Evolutionary conservation across 1,139 yeast species (phyloP).

Genomic region (Yamadazyma membranifaciens): DNA sequence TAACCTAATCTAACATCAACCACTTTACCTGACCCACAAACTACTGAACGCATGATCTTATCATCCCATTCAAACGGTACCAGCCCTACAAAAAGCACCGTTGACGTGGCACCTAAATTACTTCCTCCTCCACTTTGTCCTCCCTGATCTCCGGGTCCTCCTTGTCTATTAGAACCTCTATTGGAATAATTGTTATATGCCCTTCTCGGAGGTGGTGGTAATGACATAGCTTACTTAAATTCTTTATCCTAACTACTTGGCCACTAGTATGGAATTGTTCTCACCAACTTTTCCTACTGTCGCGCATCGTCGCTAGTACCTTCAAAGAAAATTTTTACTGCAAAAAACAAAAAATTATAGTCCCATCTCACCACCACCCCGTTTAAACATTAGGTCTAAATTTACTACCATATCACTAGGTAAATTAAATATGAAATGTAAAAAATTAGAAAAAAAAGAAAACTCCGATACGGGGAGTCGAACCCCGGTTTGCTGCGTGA

Average conservation of each 20-base stretch:
- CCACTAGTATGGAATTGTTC: not conserved
- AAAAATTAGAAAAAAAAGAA: constrained; percentile 2
- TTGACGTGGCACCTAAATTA: constrained; percentile 15
- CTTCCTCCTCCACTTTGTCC: not conserved
- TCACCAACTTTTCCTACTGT: not conserved
- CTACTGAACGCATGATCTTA: constrained; percentile 52
- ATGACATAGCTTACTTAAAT: not conserved
- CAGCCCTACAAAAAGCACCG: constrained; percentile 57
- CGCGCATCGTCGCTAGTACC: not conserved
- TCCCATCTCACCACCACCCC: not conserved
- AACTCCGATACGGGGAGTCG: constrained; percentile 76
- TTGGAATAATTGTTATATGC: not conserved
- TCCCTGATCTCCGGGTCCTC: not conserved
- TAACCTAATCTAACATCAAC: constrained; percentile 63
- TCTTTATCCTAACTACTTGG: not conserved
- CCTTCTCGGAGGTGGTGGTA: constrained; percentile 3
- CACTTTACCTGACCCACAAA: constrained; percentile 62
- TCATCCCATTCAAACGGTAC: constrained; percentile 68
- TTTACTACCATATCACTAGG: not conserved
- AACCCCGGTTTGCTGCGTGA: constrained; percentile 83
- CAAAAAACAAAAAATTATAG: not conserved
- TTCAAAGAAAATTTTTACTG: constrained; percentile 1
- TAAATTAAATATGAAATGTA: not conserved
- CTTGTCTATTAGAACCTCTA: not conserved
- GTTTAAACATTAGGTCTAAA: not conserved